Conservation (phyloP, 2,329 filamentous ascomycete genomes). For the Ophiostoma montium region DNA sequence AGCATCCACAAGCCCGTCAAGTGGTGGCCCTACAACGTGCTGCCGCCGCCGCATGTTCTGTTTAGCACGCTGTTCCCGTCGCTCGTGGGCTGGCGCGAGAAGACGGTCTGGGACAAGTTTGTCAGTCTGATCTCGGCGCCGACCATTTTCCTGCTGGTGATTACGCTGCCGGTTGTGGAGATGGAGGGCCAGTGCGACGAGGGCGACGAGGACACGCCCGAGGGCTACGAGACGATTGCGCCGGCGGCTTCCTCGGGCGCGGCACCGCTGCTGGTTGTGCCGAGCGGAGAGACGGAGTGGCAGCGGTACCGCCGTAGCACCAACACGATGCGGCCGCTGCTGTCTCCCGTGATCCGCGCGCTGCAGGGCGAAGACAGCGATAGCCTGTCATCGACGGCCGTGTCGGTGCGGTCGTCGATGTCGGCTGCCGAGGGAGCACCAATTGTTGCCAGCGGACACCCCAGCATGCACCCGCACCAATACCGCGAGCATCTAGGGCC, state of each 20-base stretch:
- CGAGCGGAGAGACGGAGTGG: conserved; percentile 40
- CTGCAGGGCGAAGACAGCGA: background rate
- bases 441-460: background rate
- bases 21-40: conserved; percentile 70
- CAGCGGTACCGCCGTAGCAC: conserved; percentile 40
- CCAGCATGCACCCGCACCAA: background rate
- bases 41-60: conserved; percentile 61
- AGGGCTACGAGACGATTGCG: background rate
- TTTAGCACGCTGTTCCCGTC: conserved; percentile 74
- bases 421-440: background rate
- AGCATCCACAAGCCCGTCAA: conserved; percentile 33
- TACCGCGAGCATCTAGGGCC: background rate
- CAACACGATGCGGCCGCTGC: background rate
- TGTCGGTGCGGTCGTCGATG: conserved; percentile 1
- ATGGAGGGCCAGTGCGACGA: conserved; percentile 39
- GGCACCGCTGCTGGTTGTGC: conserved; percentile 8
- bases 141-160: conserved; percentile 76
- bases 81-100: conserved; percentile 65
- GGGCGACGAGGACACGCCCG: conserved; percentile 20
- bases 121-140: conserved; percentile 74
- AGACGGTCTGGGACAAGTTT: conserved; percentile 71
- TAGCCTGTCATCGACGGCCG: conserved; percentile 5
- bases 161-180: conserved; percentile 86
- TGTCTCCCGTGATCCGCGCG: background rate
- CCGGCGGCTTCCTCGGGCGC: background rate